Conservation (phyloP, 352 stramenopile species). For the Stephanocyclus meneghinianus region DNA sequence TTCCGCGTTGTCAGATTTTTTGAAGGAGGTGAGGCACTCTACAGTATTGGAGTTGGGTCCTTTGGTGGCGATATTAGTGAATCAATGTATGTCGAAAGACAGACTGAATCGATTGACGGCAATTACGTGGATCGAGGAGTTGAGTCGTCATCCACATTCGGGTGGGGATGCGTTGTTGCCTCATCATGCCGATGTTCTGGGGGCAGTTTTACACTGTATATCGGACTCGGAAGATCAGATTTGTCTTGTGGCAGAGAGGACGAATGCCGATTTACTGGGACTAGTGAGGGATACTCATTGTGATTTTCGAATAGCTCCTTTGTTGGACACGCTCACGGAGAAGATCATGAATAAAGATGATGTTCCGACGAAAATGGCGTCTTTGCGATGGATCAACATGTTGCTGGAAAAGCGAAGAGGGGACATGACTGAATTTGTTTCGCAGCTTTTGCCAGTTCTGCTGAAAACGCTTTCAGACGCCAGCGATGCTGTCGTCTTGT, state of each 20-base stretch:
- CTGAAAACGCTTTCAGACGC: slow-evolving; percentile 94
- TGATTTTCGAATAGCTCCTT: slow-evolving; percentile 88
- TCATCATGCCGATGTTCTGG: slow-evolving; percentile 94
- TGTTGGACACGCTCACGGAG: slow-evolving; percentile 93
- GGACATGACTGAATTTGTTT: slow-evolving; percentile 91
- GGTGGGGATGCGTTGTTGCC: slow-evolving; percentile 91
- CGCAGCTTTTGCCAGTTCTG: slow-evolving; percentile 91
- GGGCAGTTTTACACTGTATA: slow-evolving; percentile 97
- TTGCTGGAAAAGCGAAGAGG: slow-evolving; percentile 94
- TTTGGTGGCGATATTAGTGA: slow-evolving; percentile 96
- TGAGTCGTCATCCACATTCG: slow-evolving; percentile 90
- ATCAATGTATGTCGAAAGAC: slow-evolving; percentile 96
- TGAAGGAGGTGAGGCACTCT: slow-evolving; percentile 94
- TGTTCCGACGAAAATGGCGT: slow-evolving; percentile 93
- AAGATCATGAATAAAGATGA: slow-evolving; percentile 92
- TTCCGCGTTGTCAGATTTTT: slow-evolving; percentile 91
- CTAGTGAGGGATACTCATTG: slow-evolving; percentile 90
- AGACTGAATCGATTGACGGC: slow-evolving; percentile 95
- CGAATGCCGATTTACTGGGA: slow-evolving; percentile 93
- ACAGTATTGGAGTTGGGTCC: slow-evolving; percentile 96
- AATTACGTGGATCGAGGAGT: slow-evolving; percentile 97
- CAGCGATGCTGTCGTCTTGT: slow-evolving; percentile 94
- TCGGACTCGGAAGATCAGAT: slow-evolving; percentile 96
- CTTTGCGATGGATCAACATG: slow-evolving; percentile 95
- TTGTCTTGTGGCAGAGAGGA: slow-evolving; percentile 92